A percentile compares a stretch with the other conserved stretches of the same genome.
Conservation (phyloP, 225 moss, liverwort and hornwort genomes). For the Physcomitrium patens region DNA sequence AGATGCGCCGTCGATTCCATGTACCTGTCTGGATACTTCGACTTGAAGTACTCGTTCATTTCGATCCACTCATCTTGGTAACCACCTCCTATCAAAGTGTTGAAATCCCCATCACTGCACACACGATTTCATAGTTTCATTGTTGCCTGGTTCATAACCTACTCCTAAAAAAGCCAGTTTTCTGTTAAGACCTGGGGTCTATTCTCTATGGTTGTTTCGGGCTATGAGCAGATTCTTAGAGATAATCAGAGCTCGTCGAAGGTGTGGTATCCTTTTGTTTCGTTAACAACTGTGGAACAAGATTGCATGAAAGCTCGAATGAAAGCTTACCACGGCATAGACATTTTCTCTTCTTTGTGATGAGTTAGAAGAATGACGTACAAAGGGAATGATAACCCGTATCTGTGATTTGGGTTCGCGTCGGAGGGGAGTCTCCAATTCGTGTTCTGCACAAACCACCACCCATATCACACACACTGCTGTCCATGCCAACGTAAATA, state of each 20-base stretch:
- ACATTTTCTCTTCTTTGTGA: background rate
- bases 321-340: no score
- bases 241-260: no score
- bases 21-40: constrained; percentile 49
- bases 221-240: no score
- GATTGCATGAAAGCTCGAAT: no score
- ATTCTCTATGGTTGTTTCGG: no score
- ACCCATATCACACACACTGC: background rate
- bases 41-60: constrained; percentile 57
- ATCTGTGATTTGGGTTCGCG: constrained; percentile 54
- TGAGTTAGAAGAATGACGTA: constrained; percentile 15
- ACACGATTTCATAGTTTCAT: background rate
- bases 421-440: constrained; percentile 62
- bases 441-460: constrained; percentile 47
- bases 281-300: no score
- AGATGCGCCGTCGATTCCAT: constrained; percentile 5
- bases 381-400: constrained; percentile 48
- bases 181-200: no score
- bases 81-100: constrained; percentile 38
- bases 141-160: no score
- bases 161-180: no score
- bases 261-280: no score
- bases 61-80: constrained; percentile 52
- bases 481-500: no score
- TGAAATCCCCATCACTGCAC: constrained; percentile 44